Conservation (phyloP, 371 early-diverging fungal species). For the Mortierella sp. region DNA sequence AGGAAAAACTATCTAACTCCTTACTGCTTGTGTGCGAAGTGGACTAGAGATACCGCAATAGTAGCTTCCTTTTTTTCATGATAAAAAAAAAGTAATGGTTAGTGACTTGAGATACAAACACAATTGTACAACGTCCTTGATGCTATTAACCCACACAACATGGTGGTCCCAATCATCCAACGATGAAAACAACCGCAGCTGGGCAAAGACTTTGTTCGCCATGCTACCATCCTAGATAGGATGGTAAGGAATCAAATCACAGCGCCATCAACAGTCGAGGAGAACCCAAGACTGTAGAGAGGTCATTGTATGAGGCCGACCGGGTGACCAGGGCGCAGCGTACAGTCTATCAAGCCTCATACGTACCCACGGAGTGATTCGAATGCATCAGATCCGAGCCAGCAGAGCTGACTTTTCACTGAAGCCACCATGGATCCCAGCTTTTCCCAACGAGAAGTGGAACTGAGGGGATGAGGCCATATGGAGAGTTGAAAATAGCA, state of each 20-base stretch:
- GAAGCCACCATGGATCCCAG: slow-evolving; percentile 37
- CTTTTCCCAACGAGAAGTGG: slow-evolving; percentile 40
- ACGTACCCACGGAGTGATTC: slow-evolving; percentile 40
- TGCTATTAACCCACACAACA: slow-evolving; percentile 30
- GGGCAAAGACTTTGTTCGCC: slow-evolving; percentile 29
- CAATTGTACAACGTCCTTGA: slow-evolving; percentile 34
- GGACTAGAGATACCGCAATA: too few species aligned
- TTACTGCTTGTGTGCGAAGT: too few species aligned
- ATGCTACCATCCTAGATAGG: slow-evolving; percentile 18
- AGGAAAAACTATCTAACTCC: too few species aligned
- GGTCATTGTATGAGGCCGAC: slow-evolving; percentile 28
- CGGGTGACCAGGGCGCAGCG: slow-evolving; percentile 30
- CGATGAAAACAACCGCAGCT: slow-evolving; percentile 42
- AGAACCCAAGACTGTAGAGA: slow-evolving; percentile 17
- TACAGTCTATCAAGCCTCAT: slow-evolving; percentile 23
- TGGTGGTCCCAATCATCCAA: slow-evolving; percentile 35
- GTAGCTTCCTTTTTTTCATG: too few species aligned
- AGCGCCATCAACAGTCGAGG: slow-evolving; percentile 15
- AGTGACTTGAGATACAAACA: slow-evolving; percentile 23
- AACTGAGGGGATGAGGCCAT: slow-evolving; percentile 23
- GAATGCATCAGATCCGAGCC: slow-evolving; percentile 29
- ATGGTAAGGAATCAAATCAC: slow-evolving; percentile 14
- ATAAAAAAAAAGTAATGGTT: slow-evolving; percentile 26
- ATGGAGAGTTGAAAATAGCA: slow-evolving; percentile 8
- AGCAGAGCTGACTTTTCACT: slow-evolving; percentile 10